phyloP scores from a whole-genome alignment of 1,284 basidiomycete species.

The Agaricales sp. region DNA sequence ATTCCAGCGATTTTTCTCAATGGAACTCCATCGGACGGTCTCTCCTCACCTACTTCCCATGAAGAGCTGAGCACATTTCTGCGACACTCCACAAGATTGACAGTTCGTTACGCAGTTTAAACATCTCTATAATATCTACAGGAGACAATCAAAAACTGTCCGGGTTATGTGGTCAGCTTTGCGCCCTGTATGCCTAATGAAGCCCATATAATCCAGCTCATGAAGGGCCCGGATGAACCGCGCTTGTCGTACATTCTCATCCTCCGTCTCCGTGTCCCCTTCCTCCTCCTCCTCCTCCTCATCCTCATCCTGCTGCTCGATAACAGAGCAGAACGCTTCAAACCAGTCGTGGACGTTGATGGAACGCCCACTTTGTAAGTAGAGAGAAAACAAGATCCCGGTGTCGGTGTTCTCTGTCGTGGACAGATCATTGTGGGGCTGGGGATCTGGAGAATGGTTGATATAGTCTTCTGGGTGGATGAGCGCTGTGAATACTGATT shows the following conservation, averaged over 20 bases:
- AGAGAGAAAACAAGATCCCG: slow-evolving; percentile 63
- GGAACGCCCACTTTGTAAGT: slow-evolving; percentile 66
- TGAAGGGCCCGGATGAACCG: slow-evolving; percentile 69
- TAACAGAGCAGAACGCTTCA: slow-evolving; percentile 42
- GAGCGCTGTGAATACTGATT: slow-evolving; percentile 48
- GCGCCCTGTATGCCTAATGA: slow-evolving; percentile 67
- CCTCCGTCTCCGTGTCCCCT: slow-evolving; percentile 14
- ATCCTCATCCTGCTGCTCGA: slow-evolving; percentile 9
- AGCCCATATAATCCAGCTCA: slow-evolving; percentile 68
- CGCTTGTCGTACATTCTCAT: slow-evolving; percentile 27
- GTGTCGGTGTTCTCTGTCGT: slow-evolving; percentile 34
- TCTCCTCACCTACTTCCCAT: no score
- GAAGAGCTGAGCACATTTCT: no score
- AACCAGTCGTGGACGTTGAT: slow-evolving; percentile 81
- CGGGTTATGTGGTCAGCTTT: slow-evolving; percentile 66
- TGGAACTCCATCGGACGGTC: no score
- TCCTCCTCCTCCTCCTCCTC: slow-evolving; percentile 12
- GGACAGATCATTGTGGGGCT: slow-evolving; percentile 1
- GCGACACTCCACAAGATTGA: no score
- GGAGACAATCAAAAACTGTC: slow-evolving; percentile 54
- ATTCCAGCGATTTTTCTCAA: no score
- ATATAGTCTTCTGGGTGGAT: slow-evolving; percentile 45
- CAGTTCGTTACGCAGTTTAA: no score
- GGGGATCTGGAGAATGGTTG: slow-evolving; percentile 7
- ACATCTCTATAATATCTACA: no score